Percentiles rank a stretch among this genome's conserved stretches.
Evolutionary conservation across 768 basidiomycete species (phyloP).

Genomic region (Termitomyces sp.): DNA sequence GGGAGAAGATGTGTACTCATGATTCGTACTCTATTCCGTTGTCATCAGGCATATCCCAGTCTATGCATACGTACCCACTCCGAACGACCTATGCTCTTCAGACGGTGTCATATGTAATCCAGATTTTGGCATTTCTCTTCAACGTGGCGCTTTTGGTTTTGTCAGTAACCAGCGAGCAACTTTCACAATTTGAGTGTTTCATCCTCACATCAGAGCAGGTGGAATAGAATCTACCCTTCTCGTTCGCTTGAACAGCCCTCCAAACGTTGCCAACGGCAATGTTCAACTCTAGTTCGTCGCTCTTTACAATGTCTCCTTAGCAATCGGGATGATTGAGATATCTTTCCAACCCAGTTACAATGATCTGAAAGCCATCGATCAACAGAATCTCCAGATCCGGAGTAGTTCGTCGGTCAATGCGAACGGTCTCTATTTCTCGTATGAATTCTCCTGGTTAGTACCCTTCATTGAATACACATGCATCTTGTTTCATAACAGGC

Average conservation of each 20-base stretch:
- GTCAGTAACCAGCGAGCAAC: conserved; percentile 52
- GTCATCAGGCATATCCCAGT: conserved; percentile 33
- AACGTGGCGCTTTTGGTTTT: conserved; percentile 63
- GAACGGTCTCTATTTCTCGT: conserved; percentile 77
- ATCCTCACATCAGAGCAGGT: conserved; percentile 31
- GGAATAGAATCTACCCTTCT: conserved; percentile 71
- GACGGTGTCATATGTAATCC: conserved; percentile 58
- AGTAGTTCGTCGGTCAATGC: conserved; percentile 43
- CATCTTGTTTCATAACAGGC: conserved; percentile 27
- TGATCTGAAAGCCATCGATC: conserved; percentile 54
- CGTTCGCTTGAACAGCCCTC: conserved; percentile 72
- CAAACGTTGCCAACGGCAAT: conserved; percentile 67
- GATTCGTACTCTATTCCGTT: not conserved
- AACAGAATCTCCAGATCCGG: conserved; percentile 62
- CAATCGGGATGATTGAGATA: not conserved
- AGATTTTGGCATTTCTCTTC: conserved; percentile 75
- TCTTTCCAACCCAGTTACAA: conserved; percentile 51
- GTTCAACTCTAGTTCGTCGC: conserved; percentile 59
- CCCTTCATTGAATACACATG: conserved; percentile 1
- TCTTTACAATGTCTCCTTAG: not conserved
- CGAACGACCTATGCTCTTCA: conserved; percentile 54
- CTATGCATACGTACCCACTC: conserved; percentile 74
- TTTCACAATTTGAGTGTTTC: conserved; percentile 1
- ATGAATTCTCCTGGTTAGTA: not conserved
- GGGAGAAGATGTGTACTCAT: conserved; percentile 59